A percentile compares a stretch with the other conserved stretches of the same genome.
phyloP scores from a whole-genome alignment of 1,284 basidiomycete species.

The Meira miltonrushii region DNA sequence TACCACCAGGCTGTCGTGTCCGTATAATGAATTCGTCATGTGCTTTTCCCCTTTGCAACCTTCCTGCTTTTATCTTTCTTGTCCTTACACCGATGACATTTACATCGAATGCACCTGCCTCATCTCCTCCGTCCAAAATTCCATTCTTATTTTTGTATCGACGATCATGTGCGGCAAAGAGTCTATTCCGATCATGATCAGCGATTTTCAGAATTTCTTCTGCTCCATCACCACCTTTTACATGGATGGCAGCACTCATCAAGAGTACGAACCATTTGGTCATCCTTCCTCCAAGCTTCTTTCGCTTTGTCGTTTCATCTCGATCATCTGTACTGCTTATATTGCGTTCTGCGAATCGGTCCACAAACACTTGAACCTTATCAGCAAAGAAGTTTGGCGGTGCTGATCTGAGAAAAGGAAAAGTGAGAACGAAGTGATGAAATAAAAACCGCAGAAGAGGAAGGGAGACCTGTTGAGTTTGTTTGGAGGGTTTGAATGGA shows the following conservation, averaged over 20 bases:
- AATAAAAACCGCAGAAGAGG: slow-evolving; percentile 48
- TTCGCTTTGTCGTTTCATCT: slow-evolving; percentile 33
- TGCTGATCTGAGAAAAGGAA: slow-evolving; percentile 46
- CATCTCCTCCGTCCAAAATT: background rate
- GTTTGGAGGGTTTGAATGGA: slow-evolving; percentile 40
- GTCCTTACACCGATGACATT: slow-evolving; percentile 47
- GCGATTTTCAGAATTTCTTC: slow-evolving; percentile 48
- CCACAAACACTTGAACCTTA: slow-evolving; percentile 50
- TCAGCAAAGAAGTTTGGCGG: slow-evolving; percentile 49
- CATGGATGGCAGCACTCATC: slow-evolving; percentile 39
- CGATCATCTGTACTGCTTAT: slow-evolving; percentile 38
- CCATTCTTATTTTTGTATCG: slow-evolving; percentile 27
- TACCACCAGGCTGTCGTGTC: slow-evolving; percentile 67
- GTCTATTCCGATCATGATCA: slow-evolving; percentile 31
- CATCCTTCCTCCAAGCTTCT: slow-evolving; percentile 29
- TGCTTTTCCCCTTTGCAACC: slow-evolving; percentile 27
- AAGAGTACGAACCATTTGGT: slow-evolving; percentile 39
- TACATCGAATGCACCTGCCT: slow-evolving; percentile 31
- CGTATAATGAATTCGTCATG: slow-evolving; percentile 80
- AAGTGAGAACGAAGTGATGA: slow-evolving; percentile 50
- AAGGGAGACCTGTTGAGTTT: slow-evolving; percentile 28
- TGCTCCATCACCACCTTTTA: slow-evolving; percentile 18
- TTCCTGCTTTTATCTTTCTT: slow-evolving; percentile 27
- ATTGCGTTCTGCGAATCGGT: slow-evolving; percentile 44
- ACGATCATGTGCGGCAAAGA: slow-evolving; percentile 34